phyloP scores from a whole-genome alignment of 2,329 filamentous ascomycete species.

The Colletotrichum camelliae region DNA sequence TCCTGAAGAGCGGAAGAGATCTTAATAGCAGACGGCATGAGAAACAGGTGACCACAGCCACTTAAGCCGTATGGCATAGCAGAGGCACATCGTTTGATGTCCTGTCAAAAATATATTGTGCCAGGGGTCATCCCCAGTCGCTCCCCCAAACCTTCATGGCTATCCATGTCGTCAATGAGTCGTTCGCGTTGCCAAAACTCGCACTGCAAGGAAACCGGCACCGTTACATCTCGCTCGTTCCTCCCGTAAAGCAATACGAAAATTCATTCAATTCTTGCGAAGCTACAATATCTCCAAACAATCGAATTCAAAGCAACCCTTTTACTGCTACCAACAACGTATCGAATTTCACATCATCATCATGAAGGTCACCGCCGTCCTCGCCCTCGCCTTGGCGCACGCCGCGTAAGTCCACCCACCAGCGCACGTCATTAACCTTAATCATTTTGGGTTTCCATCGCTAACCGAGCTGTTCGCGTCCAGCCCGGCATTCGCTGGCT shows the following conservation, averaged over 20 bases:
- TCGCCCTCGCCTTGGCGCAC: neutral
- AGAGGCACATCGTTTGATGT: neutral
- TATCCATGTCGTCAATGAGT: neutral
- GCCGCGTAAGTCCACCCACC: neutral
- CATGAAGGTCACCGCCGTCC: neutral
- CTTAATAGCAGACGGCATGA: neutral
- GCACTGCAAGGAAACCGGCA: neutral
- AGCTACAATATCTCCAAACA: neutral
- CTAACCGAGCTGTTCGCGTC: neutral
- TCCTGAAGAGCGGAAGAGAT: neutral
- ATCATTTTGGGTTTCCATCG: neutral
- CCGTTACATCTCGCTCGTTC: neutral
- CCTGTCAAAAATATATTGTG: neutral
- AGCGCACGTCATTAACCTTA: neutral
- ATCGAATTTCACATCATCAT: neutral
- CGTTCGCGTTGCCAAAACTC: neutral
- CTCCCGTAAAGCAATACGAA: neutral
- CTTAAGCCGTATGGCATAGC: neutral
- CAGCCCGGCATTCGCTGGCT: neutral
- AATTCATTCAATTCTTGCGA: rapidly evolving
- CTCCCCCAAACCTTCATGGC: neutral
- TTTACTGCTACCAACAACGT: neutral
- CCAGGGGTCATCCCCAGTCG: neutral
- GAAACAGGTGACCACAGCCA: neutral
- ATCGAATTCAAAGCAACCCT: too few relatives aligned